phyloP scores from a whole-genome alignment of 1,284 basidiomycete species.

The Fomitopsis pinicola region DNA sequence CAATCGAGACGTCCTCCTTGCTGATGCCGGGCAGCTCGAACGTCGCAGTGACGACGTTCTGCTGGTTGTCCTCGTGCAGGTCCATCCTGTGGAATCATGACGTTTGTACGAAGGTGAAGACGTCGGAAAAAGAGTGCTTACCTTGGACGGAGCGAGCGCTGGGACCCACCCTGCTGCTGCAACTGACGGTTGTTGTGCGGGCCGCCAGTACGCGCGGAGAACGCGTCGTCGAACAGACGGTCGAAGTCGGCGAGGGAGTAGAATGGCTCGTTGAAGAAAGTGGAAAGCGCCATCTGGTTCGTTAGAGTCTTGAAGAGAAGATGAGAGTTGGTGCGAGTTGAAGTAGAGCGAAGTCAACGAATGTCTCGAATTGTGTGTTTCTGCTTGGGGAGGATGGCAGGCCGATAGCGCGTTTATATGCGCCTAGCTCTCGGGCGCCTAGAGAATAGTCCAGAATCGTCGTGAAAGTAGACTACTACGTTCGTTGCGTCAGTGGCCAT shows the following conservation, averaged over 20 bases:
- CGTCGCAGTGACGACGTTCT: constrained; percentile 41
- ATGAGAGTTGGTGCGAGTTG: too few species aligned
- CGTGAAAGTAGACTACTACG: not conserved
- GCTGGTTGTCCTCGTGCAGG: constrained; percentile 37
- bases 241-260: constrained; percentile 39
- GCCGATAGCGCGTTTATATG: not conserved
- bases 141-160: constrained; percentile 23
- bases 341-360: not conserved
- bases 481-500: too few species aligned
- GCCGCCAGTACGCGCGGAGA: constrained; percentile 24
- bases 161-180: constrained; percentile 7
- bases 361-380: not conserved
- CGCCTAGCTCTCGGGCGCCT: not conserved
- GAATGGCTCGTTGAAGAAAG: constrained; percentile 44
- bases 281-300: constrained; percentile 20
- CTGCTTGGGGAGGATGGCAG: not conserved
- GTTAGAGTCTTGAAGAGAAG: not conserved
- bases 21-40: constrained; percentile 48
- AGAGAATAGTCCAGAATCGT: not conserved
- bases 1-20: constrained; percentile 38
- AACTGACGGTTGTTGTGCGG: constrained; percentile 6
- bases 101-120: not conserved
- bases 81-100: constrained; percentile 35
- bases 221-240: constrained; percentile 44
- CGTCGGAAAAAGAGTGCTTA: constrained; percentile 4